Base-by-base conservation (phyloP, 2,329 filamentous ascomycete species). In the Thelonectria olida region DNA sequence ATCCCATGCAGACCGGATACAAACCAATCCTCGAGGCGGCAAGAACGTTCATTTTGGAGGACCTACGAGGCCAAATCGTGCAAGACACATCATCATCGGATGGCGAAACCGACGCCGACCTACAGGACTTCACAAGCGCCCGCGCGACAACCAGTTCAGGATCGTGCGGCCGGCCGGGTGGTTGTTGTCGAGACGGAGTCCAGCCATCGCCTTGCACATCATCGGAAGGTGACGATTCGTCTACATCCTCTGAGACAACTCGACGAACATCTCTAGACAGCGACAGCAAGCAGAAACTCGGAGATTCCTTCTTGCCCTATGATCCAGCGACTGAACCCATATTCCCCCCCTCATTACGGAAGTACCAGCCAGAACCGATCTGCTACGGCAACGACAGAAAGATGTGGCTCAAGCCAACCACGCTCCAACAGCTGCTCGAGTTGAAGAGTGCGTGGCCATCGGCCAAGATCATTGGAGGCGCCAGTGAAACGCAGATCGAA, bases 401-500 rank as follows among this genome's bases (percentile, higher is more conserved):
- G 82, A 88, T 84, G 73, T 97, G 93, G 93, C 94, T 92, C 74
- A 84, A 93, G 20, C 93, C 93, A 1, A 89, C 91, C 20, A 96
- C 90, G 0, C 73, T 97, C 25, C 82, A 91, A 53, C 92, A 97
- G 72, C 47, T 61, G 1, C 42, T 61, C 3, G 58, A 61, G n/a
- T 20, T 61, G 3, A 61, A 61, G 15, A 36, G 80, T 96, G 87
- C 85, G 0, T 90, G 91, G 67, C 93, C 93, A 0, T 87, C 88
- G 12, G 92, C 92, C 3, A 97, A 97, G 76, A 87, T 97, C 63
- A 95, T 97, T 63, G 93, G 92, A 50, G 93, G 93, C 55, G 96
- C 92, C 73, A 95, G 92, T 1, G 93, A 97, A 76, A 97, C 93
- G 0, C 93, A 97, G 76, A 97, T 97, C 62, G 93, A 97, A 78